Conservation (phyloP, 768 basidiomycete species). For the Amanita jacksonii region DNA sequence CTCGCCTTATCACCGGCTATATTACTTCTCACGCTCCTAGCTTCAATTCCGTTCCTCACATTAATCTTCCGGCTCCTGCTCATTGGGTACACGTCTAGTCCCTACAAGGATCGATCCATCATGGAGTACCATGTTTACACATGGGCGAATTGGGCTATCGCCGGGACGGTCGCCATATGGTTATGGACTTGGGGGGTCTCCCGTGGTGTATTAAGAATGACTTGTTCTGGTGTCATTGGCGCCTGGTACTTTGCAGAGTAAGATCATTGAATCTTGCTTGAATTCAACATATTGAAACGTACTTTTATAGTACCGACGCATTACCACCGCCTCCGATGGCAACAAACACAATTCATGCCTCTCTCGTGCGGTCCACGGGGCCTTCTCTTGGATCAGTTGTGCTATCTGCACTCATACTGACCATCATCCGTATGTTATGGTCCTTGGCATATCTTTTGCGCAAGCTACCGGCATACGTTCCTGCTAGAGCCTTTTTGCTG, state of each 20-base stretch:
- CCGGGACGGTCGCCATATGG: constrained; percentile 52
- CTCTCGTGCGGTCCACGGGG: constrained; percentile 68
- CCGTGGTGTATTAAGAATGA: constrained; percentile 67
- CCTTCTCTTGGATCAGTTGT: constrained; percentile 77
- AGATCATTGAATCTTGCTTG: constrained; percentile 12
- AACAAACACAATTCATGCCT: constrained; percentile 68
- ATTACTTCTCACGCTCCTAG: constrained; percentile 55
- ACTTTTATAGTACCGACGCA: constrained; percentile 19
- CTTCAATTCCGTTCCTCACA: constrained; percentile 72
- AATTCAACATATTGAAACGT: background rate
- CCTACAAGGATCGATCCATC: constrained; percentile 15
- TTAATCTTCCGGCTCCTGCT: constrained; percentile 71
- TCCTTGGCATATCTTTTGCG: constrained; percentile 42
- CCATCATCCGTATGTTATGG: constrained; percentile 52
- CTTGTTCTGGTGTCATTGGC: constrained; percentile 76
- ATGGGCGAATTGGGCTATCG: constrained; percentile 34
- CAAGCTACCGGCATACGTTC: constrained; percentile 43
- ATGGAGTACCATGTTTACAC: constrained; percentile 32
- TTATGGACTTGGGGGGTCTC: constrained; percentile 75
- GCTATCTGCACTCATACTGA: constrained; percentile 68
- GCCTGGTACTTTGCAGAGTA: constrained; percentile 80
- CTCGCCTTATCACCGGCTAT: constrained; percentile 67
- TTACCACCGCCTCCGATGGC: constrained; percentile 42
- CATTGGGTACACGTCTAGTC: constrained; percentile 39
- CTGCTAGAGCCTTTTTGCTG: constrained; percentile 38